Conservation (phyloP, 768 basidiomycete genomes). For the Panaeolus cyanescens region DNA sequence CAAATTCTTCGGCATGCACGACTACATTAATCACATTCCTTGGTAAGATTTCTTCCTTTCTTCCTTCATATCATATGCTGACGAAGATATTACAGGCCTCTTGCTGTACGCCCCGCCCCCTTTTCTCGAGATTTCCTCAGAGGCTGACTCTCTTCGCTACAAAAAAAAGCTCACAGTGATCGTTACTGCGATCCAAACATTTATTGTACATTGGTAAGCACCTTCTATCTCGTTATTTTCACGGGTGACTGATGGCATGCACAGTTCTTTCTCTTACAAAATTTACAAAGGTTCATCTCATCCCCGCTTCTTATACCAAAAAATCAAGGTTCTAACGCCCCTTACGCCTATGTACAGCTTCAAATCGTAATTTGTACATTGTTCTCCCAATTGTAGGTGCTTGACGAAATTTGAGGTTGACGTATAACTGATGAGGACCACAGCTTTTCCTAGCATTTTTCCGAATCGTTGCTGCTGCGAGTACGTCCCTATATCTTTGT, state of each 20-base stretch:
- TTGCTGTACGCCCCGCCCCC: neutral
- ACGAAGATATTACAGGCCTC: neutral
- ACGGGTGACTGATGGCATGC: neutral
- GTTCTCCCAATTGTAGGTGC: neutral
- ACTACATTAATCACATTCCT: slow-evolving; percentile 1
- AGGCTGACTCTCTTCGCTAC: neutral
- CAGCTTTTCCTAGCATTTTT: neutral
- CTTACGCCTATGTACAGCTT: too few species aligned
- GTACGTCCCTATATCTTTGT: too few species aligned
- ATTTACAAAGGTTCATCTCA: neutral
- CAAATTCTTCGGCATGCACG: neutral
- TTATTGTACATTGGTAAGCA: neutral
- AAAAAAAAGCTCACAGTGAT: neutral
- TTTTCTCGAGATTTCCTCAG: neutral
- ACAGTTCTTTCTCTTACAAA: neutral
- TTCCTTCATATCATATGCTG: neutral
- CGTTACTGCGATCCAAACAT: slow-evolving; percentile 1
- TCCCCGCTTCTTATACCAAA: too few species aligned
- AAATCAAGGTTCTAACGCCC: too few species aligned
- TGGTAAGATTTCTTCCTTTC: neutral
- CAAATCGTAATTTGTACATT: neutral
- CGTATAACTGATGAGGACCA: neutral
- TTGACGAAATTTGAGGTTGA: neutral
- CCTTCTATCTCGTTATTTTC: neutral
- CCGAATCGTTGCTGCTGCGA: neutral